Conservation (phyloP, 495 filamentous ascomycete genomes). For the Podospora fimiseda region DNA sequence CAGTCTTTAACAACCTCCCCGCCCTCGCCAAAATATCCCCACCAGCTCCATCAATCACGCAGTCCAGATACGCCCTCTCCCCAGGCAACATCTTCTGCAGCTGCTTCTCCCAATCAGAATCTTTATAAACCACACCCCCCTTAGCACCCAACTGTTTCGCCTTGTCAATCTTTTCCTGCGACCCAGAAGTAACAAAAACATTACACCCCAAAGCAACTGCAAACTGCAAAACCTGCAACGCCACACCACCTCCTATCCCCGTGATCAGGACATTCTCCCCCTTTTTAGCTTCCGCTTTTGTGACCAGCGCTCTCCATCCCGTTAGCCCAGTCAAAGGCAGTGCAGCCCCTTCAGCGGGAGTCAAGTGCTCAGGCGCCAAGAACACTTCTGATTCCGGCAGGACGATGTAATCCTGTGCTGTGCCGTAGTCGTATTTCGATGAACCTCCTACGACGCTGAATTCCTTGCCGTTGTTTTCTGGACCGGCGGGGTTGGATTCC, state of each 20-base stretch:
- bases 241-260: slow-evolving; percentile 77
- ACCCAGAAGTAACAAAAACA: slow-evolving; percentile 64
- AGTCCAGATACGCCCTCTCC: slow-evolving; percentile 57
- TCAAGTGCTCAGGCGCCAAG: slow-evolving; percentile 63
- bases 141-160: slow-evolving; percentile 57
- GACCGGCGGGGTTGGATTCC: slow-evolving; percentile 61
- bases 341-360: slow-evolving; percentile 66
- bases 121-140: slow-evolving; percentile 64
- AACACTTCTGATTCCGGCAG: slow-evolving; percentile 68
- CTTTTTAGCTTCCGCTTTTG: slow-evolving; percentile 54
- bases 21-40: slow-evolving; percentile 60
- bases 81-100: slow-evolving; percentile 49
- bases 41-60: slow-evolving; percentile 70
- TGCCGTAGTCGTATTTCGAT: slow-evolving; percentile 55
- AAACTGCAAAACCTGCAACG: slow-evolving; percentile 63
- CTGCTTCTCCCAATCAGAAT: slow-evolving; percentile 62
- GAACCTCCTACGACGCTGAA: slow-evolving; percentile 72
- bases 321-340: slow-evolving; percentile 78
- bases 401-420: slow-evolving; percentile 62
- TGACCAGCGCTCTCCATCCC: slow-evolving; percentile 77
- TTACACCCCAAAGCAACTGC: slow-evolving; percentile 57
- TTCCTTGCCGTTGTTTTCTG: slow-evolving; percentile 50
- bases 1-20: slow-evolving; percentile 51
- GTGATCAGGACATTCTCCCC: slow-evolving; percentile 66
- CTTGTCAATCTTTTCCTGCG: slow-evolving; percentile 56